Evolutionary conservation across 2,329 filamentous ascomycete genomes (phyloP).

Genomic region (Talaromyces pinophilus): DNA sequence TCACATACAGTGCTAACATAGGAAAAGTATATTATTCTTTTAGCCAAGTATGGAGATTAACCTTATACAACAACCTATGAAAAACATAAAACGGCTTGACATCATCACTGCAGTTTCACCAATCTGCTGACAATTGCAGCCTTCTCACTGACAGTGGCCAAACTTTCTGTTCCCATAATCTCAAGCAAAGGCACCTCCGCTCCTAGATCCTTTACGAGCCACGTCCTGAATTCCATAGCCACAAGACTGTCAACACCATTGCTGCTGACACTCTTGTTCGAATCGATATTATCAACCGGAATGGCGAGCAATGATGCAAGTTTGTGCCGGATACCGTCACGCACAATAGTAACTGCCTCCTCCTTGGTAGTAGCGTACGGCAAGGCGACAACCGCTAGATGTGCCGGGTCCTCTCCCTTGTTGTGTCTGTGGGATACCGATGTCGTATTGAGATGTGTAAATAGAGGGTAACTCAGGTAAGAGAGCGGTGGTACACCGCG

Average conservation of each 20-base stretch:
- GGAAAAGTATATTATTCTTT: no score
- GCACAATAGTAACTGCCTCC: conserved; percentile 26
- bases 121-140: conserved; percentile 27
- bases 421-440: conserved; percentile 19
- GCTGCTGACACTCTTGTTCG: conserved; percentile 28
- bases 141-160: conserved; percentile 26
- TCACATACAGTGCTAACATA: no score
- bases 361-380: conserved; percentile 24
- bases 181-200: conserved; percentile 29
- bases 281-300: conserved; percentile 31
- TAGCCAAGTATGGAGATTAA: no score
- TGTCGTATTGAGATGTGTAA: conserved; percentile 25
- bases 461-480: conserved; percentile 33
- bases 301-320: conserved; percentile 29
- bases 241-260: conserved; percentile 34
- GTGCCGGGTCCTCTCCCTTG: conserved; percentile 19
- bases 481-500: conserved; percentile 25
- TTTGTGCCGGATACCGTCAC: conserved; percentile 26
- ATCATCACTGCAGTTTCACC: conserved; percentile 6
- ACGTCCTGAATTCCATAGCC: conserved; percentile 36
- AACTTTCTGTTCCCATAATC: conserved; percentile 25
- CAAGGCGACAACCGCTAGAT: conserved; percentile 24
- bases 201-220: conserved; percentile 33
- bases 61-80: no score
- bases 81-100: no score